Percentiles rank a stretch among this genome's conserved stretches.
These are phyloP conservation scores for Fusarium metavorans DNA, from an alignment of 2,329 filamentous ascomycete species.

Conservation along the genomic window DNA sequence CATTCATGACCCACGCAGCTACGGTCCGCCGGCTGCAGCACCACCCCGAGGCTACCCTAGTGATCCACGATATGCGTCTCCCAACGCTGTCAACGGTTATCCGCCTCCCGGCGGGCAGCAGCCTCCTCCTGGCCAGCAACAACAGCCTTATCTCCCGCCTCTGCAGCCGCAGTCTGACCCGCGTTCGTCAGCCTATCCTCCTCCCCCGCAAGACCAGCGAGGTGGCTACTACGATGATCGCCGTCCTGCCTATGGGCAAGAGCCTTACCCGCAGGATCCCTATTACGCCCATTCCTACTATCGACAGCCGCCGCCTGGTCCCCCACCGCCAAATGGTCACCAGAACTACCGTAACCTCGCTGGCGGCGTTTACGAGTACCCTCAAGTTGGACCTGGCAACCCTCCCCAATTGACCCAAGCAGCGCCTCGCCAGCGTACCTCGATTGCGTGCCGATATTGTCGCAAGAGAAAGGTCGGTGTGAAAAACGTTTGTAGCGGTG, in stretches of 20 bases:
- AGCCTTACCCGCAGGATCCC: constrained; percentile 50
- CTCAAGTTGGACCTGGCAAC: constrained; percentile 51
- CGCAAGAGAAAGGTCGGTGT: constrained; percentile 68
- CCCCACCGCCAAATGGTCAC: constrained; percentile 47
- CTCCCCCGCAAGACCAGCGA: constrained; percentile 55
- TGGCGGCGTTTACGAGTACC: constrained; percentile 48
- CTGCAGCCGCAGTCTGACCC: constrained; percentile 53
- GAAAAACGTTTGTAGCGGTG: background rate
- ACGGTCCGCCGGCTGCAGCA: constrained; percentile 48
- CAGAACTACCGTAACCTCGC: constrained; percentile 47
- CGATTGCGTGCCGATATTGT: constrained; percentile 71
- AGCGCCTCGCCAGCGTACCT: constrained; percentile 69
- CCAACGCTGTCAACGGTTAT: constrained; percentile 61
- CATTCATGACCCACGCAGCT: constrained; percentile 60
- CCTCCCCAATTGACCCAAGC: constrained; percentile 59
- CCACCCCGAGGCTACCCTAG: constrained; percentile 49
- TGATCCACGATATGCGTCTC: constrained; percentile 57
- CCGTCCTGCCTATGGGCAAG: constrained; percentile 50
- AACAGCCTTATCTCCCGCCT: constrained; percentile 52
- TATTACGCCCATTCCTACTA: constrained; percentile 49
- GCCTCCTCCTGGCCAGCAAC: constrained; percentile 40
- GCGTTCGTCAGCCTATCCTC: constrained; percentile 52
- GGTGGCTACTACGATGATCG: constrained; percentile 53
- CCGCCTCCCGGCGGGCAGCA: constrained; percentile 50
- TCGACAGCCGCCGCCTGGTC: constrained; percentile 40